These are phyloP conservation scores for Chlorella sp. DNA, from an alignment of 139 green algal species.

Conservation along the genomic window DNA sequence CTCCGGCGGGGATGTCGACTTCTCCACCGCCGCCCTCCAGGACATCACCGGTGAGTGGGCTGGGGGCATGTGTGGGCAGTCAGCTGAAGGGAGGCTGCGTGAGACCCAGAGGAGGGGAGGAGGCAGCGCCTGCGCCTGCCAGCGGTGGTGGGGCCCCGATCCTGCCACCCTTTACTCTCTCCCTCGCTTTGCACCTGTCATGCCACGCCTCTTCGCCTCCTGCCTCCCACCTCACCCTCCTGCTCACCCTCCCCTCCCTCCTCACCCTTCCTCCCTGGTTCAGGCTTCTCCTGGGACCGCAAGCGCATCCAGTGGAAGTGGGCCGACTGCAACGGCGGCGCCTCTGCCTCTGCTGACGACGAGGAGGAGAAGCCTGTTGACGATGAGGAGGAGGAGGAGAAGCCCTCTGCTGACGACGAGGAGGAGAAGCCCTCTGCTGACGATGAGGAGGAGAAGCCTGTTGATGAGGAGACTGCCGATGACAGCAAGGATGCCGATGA, in stretches of 20 bases:
- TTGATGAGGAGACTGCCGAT: neutral
- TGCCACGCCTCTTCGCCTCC: neutral
- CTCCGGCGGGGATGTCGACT: neutral
- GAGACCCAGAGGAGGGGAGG: too few species aligned
- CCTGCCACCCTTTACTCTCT: neutral
- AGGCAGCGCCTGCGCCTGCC: too few species aligned
- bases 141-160: too few species aligned
- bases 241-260: neutral
- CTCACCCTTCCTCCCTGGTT: too few species aligned
- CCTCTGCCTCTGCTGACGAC: neutral
- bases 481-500: neutral
- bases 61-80: too few species aligned
- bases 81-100: too few species aligned
- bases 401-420: neutral
- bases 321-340: neutral
- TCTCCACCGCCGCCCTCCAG: neutral
- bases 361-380: neutral
- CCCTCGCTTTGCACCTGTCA: too few species aligned
- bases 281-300: conserved; percentile 16
- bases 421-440: neutral
- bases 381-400: too few species aligned
- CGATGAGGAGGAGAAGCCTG: neutral
- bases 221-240: neutral
- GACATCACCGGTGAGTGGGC: neutral
- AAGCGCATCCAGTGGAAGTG: conserved; percentile 5